Evolutionary conservation across 2,329 filamentous ascomycete species (phyloP).

Genomic region (Talaromyces sp.): DNA sequence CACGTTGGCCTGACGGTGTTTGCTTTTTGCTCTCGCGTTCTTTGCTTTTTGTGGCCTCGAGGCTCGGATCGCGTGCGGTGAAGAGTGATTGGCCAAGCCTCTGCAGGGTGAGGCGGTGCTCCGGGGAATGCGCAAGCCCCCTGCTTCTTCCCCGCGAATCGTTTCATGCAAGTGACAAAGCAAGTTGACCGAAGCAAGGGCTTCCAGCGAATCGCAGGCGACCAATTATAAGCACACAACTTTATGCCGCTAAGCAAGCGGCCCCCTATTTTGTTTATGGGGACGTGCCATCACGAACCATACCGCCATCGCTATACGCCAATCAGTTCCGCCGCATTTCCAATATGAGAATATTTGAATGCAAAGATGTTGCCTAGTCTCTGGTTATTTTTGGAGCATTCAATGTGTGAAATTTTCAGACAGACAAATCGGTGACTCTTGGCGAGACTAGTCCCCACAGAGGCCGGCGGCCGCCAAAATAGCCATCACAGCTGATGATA

Average conservation of each 20-base stretch:
- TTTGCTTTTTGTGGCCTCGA: background rate
- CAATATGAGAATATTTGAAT: background rate
- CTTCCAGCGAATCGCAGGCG: background rate
- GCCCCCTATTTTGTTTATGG: background rate
- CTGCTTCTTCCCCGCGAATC: constrained; percentile 9
- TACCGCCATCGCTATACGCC: background rate
- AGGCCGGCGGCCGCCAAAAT: too few species aligned
- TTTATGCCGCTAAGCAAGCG: background rate
- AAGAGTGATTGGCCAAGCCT: constrained; percentile 10
- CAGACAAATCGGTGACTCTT: too few species aligned
- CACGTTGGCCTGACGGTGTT: constrained; percentile 11
- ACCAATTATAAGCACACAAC: background rate
- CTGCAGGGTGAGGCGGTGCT: constrained; percentile 15
- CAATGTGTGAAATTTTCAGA: too few species aligned
- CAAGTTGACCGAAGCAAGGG: background rate
- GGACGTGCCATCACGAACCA: background rate
- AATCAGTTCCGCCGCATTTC: background rate
- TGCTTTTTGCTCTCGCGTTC: constrained; percentile 9
- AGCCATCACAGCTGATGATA: too few species aligned
- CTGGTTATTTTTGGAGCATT: too few species aligned
- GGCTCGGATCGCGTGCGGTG: constrained; percentile 7
- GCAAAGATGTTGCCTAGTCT: too few species aligned
- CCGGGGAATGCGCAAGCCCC: background rate
- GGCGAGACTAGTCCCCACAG: too few species aligned
- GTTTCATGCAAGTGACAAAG: constrained; percentile 2